phyloP scores from a whole-genome alignment of 208 protist genomes.

The Tritrichomonas musculus region DNA sequence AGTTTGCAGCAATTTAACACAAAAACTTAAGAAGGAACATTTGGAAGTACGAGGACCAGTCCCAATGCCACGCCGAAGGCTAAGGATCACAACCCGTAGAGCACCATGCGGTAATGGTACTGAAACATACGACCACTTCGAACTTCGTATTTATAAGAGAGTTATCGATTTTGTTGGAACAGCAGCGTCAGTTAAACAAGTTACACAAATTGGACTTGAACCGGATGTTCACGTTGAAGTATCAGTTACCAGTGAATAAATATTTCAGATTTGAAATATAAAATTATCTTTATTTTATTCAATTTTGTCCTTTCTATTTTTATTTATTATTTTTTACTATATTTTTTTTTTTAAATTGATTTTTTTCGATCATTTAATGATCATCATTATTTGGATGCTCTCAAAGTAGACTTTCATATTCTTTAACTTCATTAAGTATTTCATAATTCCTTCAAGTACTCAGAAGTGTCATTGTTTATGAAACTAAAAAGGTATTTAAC shows the following conservation, averaged over 20 bases:
- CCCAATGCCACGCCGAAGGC: background rate
- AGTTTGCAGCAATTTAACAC: background rate
- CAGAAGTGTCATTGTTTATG: too few species aligned
- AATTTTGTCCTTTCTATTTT: too few species aligned
- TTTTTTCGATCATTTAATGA: too few species aligned
- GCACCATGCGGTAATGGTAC: conserved; percentile 35
- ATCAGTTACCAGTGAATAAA: conserved; percentile 20
- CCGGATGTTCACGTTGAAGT: conserved; percentile 21
- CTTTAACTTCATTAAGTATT: too few species aligned
- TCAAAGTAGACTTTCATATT: too few species aligned
- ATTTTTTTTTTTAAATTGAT: too few species aligned
- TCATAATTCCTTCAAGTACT: too few species aligned
- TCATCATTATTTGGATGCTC: too few species aligned
- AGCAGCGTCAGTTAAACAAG: conserved; percentile 9
- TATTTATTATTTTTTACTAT: too few species aligned
- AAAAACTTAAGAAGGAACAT: background rate
- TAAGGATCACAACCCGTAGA: conserved; percentile 32
- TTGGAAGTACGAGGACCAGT: background rate
- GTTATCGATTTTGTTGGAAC: conserved; percentile 25
- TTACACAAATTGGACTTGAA: conserved; percentile 24
- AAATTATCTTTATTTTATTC: too few species aligned
- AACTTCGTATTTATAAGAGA: conserved; percentile 19
- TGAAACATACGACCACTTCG: conserved; percentile 34
- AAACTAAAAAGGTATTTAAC: too few species aligned
- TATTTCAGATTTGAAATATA: background rate